These are phyloP conservation scores for Monilinia fructigena DNA, from an alignment of 2,329 filamentous ascomycete genomes.

Conservation along the genomic window DNA sequence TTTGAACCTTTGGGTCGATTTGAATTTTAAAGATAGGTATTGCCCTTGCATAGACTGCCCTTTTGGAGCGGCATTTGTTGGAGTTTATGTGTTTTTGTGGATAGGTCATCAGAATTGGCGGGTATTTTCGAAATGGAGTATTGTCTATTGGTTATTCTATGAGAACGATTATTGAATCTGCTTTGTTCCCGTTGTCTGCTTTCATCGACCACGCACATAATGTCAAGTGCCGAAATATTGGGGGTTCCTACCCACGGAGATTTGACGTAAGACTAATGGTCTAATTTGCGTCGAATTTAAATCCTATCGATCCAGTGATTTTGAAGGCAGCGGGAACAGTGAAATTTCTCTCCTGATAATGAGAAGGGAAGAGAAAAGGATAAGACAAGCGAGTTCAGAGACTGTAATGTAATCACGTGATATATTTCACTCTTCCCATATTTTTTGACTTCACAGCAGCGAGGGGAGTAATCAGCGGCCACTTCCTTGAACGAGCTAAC, in stretches of 20 bases:
- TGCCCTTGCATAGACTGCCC: slow-evolving; percentile 26
- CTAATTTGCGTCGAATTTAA: neutral
- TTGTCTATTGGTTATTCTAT: slow-evolving; percentile 9
- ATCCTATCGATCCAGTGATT: slow-evolving; percentile 13
- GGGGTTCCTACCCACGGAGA: neutral
- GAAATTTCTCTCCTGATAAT: neutral
- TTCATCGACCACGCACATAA: neutral
- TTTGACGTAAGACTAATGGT: neutral
- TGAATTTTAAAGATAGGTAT: slow-evolving; percentile 7
- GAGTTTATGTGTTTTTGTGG: slow-evolving; percentile 21
- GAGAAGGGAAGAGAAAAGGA: neutral
- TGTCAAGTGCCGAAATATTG: slow-evolving; percentile 2
- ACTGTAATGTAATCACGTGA: neutral
- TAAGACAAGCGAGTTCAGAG: neutral
- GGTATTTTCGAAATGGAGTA: slow-evolving; percentile 20
- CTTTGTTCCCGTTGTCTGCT: neutral
- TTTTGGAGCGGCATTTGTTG: slow-evolving; percentile 11
- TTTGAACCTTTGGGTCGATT: slow-evolving; percentile 25
- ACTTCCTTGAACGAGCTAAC: neutral
- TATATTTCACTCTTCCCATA: neutral
- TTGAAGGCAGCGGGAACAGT: neutral
- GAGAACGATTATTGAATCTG: slow-evolving; percentile 6
- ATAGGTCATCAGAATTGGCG: slow-evolving; percentile 18
- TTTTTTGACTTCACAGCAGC: neutral
- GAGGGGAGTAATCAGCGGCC: neutral